Conservation (phyloP, 2,329 filamentous ascomycete genomes). For the Helicocarpus griseus region DNA sequence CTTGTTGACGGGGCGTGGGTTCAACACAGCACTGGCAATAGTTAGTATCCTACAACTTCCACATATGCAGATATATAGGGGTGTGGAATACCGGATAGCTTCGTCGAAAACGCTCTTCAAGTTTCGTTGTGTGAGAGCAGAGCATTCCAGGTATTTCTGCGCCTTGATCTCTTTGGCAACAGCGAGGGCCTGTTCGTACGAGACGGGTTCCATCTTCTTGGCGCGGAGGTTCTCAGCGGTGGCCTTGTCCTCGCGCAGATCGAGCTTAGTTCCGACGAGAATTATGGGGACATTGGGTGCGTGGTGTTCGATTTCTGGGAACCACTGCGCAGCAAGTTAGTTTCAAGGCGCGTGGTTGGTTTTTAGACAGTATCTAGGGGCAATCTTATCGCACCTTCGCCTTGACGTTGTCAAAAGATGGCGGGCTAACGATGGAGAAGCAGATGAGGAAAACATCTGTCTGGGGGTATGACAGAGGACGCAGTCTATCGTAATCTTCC, state of each 20-base stretch:
- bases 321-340: constrained; percentile 59
- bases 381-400: constrained; percentile 60
- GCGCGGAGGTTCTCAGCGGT: constrained; percentile 74
- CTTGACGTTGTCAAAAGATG: constrained; percentile 97
- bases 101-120: constrained; percentile 98
- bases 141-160: constrained; percentile 97
- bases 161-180: constrained; percentile 92
- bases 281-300: constrained; percentile 94
- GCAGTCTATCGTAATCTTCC: constrained; percentile 93
- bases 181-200: constrained; percentile 80
- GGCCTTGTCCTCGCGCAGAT: constrained; percentile 78
- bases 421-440: constrained; percentile 95
- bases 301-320: constrained; percentile 93
- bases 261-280: constrained; percentile 91
- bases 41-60: neutral
- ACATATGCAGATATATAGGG: neutral
- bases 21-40: constrained; percentile 35
- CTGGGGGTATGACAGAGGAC: constrained; percentile 93
- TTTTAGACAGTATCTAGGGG: neutral
- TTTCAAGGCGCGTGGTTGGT: neutral
- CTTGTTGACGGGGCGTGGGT: constrained; percentile 36
- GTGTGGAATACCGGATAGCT: constrained; percentile 71
- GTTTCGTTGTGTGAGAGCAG: constrained; percentile 89
- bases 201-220: constrained; percentile 95
- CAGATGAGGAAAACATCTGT: constrained; percentile 98